Conservation (phyloP, 1,284 basidiomycete genomes). For the Trichosporon asahii region DNA sequence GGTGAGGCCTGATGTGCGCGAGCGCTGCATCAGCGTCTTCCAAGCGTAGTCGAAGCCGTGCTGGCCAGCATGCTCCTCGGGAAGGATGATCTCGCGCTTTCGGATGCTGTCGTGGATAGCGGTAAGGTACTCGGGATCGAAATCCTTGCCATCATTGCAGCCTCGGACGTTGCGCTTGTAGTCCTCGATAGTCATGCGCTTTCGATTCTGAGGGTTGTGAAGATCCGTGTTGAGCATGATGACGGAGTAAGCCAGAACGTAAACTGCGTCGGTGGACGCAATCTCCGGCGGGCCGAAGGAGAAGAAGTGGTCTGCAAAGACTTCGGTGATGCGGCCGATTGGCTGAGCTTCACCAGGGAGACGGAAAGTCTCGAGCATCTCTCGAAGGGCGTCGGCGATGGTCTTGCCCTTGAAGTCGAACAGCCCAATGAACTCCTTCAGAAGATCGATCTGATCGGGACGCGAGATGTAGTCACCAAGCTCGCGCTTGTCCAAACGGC, state of each 20-base stretch:
- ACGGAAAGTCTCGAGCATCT: slow-evolving; percentile 88
- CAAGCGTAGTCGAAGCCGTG: slow-evolving; percentile 98
- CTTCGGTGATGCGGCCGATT: slow-evolving; percentile 90
- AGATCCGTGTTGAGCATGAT: slow-evolving; percentile 99
- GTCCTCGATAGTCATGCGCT: slow-evolving; percentile 94
- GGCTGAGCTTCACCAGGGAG: slow-evolving; percentile 95
- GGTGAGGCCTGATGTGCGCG: slow-evolving; percentile 72
- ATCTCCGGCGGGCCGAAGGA: slow-evolving; percentile 80
- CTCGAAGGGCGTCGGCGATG: slow-evolving; percentile 90
- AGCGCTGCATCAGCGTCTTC: slow-evolving; percentile 86
- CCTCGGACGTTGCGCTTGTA: slow-evolving; percentile 90
- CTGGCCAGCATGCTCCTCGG: slow-evolving; percentile 95
- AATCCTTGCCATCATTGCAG: slow-evolving; percentile 83
- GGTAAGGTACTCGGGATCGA: slow-evolving; percentile 78
- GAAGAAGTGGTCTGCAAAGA: slow-evolving; percentile 88
- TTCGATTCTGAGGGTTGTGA: slow-evolving; percentile 95
- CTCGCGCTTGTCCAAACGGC: slow-evolving; percentile 85
- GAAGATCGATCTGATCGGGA: slow-evolving; percentile 78
- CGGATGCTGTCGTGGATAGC: slow-evolving; percentile 91
- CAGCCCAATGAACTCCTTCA: slow-evolving; percentile 81
- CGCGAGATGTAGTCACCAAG: slow-evolving; percentile 91
- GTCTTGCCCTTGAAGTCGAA: slow-evolving; percentile 91
- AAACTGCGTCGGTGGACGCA: slow-evolving; percentile 86
- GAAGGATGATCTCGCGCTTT: slow-evolving; percentile 93
- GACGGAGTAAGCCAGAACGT: slow-evolving; percentile 90